Evolutionary conservation across 495 filamentous ascomycete species (phyloP).

Genomic region (Penicillium bovifimosum): DNA sequence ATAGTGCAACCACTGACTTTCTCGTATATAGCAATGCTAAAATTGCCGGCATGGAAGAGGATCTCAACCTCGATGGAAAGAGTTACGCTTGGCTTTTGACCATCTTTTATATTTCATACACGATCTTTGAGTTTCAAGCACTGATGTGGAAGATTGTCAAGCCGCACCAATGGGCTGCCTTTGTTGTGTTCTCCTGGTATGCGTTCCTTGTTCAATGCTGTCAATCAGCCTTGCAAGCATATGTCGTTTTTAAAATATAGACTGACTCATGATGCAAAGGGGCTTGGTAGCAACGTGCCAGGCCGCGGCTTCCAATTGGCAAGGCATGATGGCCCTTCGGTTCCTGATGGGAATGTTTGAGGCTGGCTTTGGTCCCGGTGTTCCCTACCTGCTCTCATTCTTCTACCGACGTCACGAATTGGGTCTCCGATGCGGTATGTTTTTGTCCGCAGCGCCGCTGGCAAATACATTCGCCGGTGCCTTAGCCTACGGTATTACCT

Average conservation of each 20-base stretch:
- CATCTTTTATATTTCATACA: conserved; percentile 65
- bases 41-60: conserved; percentile 46
- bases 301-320: conserved; percentile 56
- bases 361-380: conserved; percentile 59
- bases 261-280: conserved; percentile 27
- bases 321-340: conserved; percentile 59
- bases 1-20: conserved; percentile 7
- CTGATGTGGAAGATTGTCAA: conserved; percentile 69
- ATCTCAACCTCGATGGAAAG: conserved; percentile 45
- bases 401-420: conserved; percentile 79
- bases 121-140: conserved; percentile 62
- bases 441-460: conserved; percentile 71
- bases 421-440: conserved; percentile 70
- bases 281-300: conserved; percentile 56
- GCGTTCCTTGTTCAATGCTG: conserved; percentile 6
- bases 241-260: not conserved
- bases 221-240: not conserved
- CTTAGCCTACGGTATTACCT: conserved; percentile 78
- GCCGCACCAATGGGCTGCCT: conserved; percentile 48
- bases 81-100: conserved; percentile 69
- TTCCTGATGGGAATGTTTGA: conserved; percentile 65
- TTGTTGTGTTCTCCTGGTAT: conserved; percentile 46
- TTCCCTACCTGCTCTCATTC: conserved; percentile 72
- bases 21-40: conserved; percentile 53
- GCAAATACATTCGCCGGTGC: conserved; percentile 81